Conservation (phyloP, 192 early-diverging fungal genomes). For the Mortierella hygrophila region DNA sequence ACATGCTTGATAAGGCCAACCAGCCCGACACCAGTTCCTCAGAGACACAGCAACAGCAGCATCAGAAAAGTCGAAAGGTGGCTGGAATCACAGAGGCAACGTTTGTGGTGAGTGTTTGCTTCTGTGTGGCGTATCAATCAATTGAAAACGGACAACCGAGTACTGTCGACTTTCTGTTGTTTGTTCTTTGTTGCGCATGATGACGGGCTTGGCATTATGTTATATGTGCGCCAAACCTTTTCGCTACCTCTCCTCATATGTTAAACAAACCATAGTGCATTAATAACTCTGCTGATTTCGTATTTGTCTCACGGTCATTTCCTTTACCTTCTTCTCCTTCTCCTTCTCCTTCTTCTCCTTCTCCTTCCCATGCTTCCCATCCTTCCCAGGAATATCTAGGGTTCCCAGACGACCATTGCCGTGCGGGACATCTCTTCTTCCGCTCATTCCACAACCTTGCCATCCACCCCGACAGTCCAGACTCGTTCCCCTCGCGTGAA, state of each 20-base stretch:
- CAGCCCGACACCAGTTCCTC: not conserved
- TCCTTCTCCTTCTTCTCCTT: too few species aligned
- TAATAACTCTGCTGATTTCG: not conserved
- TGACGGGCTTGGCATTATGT: too few species aligned
- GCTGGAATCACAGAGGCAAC: slow-evolving; percentile 37
- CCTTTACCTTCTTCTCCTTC: not conserved
- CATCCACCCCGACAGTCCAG: slow-evolving; percentile 26
- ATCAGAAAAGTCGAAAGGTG: not conserved
- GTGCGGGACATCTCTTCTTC: slow-evolving; percentile 30
- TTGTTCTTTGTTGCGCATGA: not conserved
- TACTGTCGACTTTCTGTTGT: not conserved
- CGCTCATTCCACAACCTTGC: slow-evolving; percentile 49
- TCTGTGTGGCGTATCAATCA: not conserved
- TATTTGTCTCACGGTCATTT: too few species aligned
- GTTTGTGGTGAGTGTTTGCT: slow-evolving; percentile 28
- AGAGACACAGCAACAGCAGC: not conserved
- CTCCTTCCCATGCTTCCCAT: not conserved
- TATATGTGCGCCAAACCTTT: not conserved
- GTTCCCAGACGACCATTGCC: slow-evolving; percentile 8
- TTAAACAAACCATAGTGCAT: too few species aligned
- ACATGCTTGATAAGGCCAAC: too few species aligned
- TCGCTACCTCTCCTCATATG: not conserved
- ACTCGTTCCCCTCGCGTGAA: not conserved
- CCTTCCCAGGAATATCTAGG: slow-evolving; percentile 30
- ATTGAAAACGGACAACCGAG: not conserved